Evolutionary conservation across 2,329 filamentous ascomycete genomes (phyloP).

Genomic region (Cordyceps farinosa): DNA sequence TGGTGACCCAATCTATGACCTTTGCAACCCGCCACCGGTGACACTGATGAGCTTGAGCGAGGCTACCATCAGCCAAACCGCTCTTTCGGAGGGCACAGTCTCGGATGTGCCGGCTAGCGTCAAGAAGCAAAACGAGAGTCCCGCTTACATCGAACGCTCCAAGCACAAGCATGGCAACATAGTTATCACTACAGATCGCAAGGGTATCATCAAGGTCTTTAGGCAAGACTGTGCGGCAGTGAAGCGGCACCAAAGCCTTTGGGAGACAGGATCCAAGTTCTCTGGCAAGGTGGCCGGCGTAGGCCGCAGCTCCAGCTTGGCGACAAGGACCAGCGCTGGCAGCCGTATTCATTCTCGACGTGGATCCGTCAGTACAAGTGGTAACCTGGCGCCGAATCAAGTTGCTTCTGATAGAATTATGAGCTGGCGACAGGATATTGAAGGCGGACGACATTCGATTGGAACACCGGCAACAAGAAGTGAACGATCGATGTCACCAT

Average conservation of each 20-base stretch:
- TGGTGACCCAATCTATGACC: constrained; percentile 89
- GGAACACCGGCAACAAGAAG: constrained; percentile 40
- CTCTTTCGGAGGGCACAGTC: constrained; percentile 35
- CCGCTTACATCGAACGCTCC: constrained; percentile 72
- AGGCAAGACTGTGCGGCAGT: constrained; percentile 85
- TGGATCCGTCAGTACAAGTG: constrained; percentile 47
- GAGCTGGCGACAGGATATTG: constrained; percentile 74
- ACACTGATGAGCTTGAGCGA: constrained; percentile 74
- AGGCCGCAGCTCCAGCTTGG: constrained; percentile 53
- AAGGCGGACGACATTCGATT: constrained; percentile 40
- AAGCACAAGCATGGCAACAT: constrained; percentile 82
- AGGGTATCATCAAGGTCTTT: constrained; percentile 88
- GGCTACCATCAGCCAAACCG: constrained; percentile 40
- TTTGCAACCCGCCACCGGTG: constrained; percentile 92
- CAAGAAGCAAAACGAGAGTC: constrained; percentile 62
- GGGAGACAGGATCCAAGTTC: constrained; percentile 74
- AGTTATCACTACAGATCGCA: constrained; percentile 84
- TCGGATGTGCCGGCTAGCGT: constrained; percentile 30
- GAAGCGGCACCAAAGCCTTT: constrained; percentile 72
- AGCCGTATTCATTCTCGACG: constrained; percentile 49
- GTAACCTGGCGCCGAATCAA: constrained; percentile 29
- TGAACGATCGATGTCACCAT: constrained; percentile 55
- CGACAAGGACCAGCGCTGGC: constrained; percentile 48
- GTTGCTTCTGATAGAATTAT: constrained; percentile 70
- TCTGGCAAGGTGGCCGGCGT: constrained; percentile 65